phyloP scores from a whole-genome alignment of 768 basidiomycete species.

The Leccinum ochraceum region DNA sequence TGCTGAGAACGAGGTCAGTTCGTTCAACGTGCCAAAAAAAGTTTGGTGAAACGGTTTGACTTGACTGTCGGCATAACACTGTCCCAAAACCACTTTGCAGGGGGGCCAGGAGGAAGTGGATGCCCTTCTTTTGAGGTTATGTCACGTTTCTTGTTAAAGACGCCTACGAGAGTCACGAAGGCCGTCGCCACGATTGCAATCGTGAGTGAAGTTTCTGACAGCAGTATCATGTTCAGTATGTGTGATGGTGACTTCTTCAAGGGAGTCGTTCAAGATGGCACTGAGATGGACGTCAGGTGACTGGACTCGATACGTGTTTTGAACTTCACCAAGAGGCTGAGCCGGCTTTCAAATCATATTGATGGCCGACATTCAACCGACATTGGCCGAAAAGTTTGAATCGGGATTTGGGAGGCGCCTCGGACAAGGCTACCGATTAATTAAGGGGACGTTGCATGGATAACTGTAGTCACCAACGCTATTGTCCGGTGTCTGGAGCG shows the following conservation, averaged over 20 bases:
- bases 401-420: no score
- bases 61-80: constrained; percentile 9
- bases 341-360: no score
- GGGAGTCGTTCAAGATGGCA: neutral
- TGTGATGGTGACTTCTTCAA: neutral
- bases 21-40: neutral
- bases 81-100: constrained; percentile 10
- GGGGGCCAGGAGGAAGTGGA: constrained; percentile 21
- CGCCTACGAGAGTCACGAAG: neutral
- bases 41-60: constrained; percentile 1
- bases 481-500: no score
- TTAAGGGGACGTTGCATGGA: no score
- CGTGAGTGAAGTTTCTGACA: neutral
- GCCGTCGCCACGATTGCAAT: neutral
- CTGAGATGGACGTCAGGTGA: neutral
- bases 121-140: constrained; percentile 8
- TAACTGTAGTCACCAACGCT: no score
- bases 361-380: no score
- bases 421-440: no score
- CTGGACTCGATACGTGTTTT: neutral
- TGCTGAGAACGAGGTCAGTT: constrained; percentile 4
- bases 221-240: neutral
- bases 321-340: no score
- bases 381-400: no score
- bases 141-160: neutral